Base-by-base conservation (phyloP, 345 rosid genomes). In the Ceriops zippeliana region DNA sequence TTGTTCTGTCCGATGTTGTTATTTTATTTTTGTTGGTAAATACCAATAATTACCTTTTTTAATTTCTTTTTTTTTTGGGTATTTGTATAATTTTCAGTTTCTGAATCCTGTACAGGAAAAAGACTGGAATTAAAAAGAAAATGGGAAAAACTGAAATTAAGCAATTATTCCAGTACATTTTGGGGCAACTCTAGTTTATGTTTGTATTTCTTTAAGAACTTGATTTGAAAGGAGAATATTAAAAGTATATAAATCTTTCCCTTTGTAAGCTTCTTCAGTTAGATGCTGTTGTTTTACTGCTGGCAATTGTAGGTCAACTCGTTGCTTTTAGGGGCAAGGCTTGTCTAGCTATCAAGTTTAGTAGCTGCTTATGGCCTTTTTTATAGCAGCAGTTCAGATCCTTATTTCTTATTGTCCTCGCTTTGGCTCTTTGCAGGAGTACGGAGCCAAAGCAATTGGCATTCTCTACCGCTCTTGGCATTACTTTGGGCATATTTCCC, bases 381-480 rank as follows among this genome's bases (percentile, higher is more conserved):
- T 49, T 28, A 30, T 31, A 1, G 32, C 22, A 30, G 22, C 8
- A 52, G 15, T 8, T n/a, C 19, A 7, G 38, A 24, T 52, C 30
- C 3, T 31, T 35, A 53, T 5, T 61, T 61, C 16, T 21, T 7
- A 1, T 42, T 3, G 11, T 49, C 32, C 6, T 13, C 57, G 52
- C 24, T 49, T 47, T 51, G 19, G 7, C 37, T 16, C 47, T 51
- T 51, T 59, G 27, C 84, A 91, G 95, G 76, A 91, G 97, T 70
- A 81, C 91, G 58, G 97, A 91, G 75, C 97, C 99, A 21, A 89
- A 82, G 85, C 96, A 86, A 77, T 68, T 93, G 75, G 97, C 97
- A 1, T 86, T 91, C 70, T 91, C 99, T 62, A 80, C 91, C 16
- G 96, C 99, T 74, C 76, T 91, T 63, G 99, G 99, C n/a, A 58